Percentiles rank a stretch among this genome's conserved stretches.
Conservation (phyloP, 2,329 filamentous ascomycete species). For the Paecilomyces formosus region DNA sequence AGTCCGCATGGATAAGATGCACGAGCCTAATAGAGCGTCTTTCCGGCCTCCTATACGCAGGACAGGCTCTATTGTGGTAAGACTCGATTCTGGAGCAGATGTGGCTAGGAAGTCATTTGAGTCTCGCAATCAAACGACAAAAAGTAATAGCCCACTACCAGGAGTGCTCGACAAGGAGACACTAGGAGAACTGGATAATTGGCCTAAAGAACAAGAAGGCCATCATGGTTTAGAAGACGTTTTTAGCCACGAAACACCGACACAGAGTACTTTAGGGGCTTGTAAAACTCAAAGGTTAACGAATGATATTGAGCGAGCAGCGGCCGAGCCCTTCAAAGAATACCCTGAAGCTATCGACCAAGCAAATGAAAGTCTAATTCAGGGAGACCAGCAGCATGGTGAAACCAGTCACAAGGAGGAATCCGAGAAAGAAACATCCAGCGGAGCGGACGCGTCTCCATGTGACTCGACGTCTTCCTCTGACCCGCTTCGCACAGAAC, state of each 20-base stretch:
- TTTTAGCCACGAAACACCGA: too few relatives aligned
- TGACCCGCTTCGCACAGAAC: neutral
- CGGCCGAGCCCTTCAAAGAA: neutral
- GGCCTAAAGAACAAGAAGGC: neutral
- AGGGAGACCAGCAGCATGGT: neutral
- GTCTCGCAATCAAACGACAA: neutral
- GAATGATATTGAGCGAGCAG: neutral
- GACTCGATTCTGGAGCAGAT: neutral
- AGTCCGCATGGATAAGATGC: neutral
- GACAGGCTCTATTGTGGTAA: neutral
- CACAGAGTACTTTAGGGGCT: neutral
- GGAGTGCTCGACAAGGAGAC: too few relatives aligned
- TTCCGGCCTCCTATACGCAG: neutral
- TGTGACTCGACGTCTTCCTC: neutral
- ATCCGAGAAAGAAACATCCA: neutral
- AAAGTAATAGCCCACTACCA: neutral
- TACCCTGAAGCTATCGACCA: neutral
- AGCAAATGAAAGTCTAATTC: neutral
- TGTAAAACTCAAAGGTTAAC: neutral
- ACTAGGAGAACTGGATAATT: neutral
- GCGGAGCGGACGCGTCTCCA: neutral
- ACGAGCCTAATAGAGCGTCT: neutral
- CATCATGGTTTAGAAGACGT: neutral
- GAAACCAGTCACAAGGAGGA: neutral
- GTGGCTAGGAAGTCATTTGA: neutral